phyloP scores from a whole-genome alignment of 306 rosid genomes.

The Quercus glauca region DNA sequence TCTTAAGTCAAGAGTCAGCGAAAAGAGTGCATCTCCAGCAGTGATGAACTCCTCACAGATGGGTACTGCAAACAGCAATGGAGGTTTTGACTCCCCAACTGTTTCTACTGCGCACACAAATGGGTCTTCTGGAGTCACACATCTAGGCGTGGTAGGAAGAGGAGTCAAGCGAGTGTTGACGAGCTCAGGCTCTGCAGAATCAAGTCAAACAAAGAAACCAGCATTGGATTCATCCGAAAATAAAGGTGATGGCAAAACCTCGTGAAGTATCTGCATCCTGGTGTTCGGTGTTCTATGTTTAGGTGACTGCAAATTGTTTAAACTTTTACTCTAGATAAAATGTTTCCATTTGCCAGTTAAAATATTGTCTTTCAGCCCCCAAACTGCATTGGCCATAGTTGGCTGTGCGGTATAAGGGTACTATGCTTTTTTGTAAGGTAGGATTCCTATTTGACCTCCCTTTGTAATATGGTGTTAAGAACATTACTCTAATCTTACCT shows the following conservation, averaged over 20 bases:
- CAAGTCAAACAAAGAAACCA: constrained; percentile 57
- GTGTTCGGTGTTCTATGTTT: constrained; percentile 12
- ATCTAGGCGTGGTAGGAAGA: constrained; percentile 96
- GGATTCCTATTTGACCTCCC: neutral
- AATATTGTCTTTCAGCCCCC: too few species aligned
- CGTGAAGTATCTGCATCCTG: constrained; percentile 36
- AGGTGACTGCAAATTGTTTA: neutral
- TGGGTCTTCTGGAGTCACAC: constrained; percentile 77
- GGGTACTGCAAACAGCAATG: constrained; percentile 55
- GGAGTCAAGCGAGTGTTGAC: constrained; percentile 79
- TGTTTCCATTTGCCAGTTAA: neutral
- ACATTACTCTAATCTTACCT: neutral
- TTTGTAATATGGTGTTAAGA: neutral
- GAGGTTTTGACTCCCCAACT: constrained; percentile 81
- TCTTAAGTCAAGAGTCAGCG: constrained; percentile 41
- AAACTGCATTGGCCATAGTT: neutral
- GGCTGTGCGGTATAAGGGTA: neutral
- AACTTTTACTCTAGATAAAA: neutral
- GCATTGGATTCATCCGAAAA: constrained; percentile 52
- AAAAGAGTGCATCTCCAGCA: constrained; percentile 41
- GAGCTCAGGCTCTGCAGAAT: constrained; percentile 44
- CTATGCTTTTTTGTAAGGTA: neutral
- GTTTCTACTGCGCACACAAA: constrained; percentile 77
- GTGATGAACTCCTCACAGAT: constrained; percentile 54
- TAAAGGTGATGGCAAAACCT: constrained; percentile 44